phyloP scores from a whole-genome alignment of 352 stramenopile species.

The Phytophthora pistaciae region DNA sequence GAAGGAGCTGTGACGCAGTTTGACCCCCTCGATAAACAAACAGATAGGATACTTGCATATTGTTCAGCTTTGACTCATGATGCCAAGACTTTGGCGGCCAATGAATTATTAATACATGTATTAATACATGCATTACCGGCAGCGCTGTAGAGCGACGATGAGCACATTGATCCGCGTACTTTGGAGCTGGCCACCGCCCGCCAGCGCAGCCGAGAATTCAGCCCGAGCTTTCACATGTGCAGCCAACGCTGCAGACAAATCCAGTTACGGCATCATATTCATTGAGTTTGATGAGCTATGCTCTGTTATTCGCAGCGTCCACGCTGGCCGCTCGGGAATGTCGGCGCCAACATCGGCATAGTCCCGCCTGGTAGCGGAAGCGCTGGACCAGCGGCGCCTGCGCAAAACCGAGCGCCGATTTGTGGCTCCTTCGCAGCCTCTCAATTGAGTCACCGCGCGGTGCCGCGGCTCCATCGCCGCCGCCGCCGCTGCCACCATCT shows the following conservation, averaged over 20 bases:
- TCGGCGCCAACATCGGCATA: slow-evolving; percentile 4
- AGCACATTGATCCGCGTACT: neutral
- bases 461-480: no score
- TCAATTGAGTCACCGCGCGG: neutral
- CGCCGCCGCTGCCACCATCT: no score
- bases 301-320: slow-evolving; percentile 9
- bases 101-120: no score
- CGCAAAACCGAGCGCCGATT: neutral
- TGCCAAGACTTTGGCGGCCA: neutral
- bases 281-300: slow-evolving; percentile 7
- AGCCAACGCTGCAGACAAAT: slow-evolving; percentile 1
- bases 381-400: neutral
- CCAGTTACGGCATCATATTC: slow-evolving; percentile 1
- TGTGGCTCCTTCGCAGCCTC: neutral
- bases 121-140: neutral
- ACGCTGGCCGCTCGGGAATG: neutral
- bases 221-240: neutral
- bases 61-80: neutral
- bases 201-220: neutral
- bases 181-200: neutral
- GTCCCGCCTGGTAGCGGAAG: neutral
- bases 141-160: neutral
- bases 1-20: slow-evolving; percentile 4
- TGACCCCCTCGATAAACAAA: neutral
- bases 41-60: neutral